Evolutionary conservation across 2,329 filamentous ascomycete genomes (phyloP).

Genomic region (Lasiodiplodia sp.): DNA sequence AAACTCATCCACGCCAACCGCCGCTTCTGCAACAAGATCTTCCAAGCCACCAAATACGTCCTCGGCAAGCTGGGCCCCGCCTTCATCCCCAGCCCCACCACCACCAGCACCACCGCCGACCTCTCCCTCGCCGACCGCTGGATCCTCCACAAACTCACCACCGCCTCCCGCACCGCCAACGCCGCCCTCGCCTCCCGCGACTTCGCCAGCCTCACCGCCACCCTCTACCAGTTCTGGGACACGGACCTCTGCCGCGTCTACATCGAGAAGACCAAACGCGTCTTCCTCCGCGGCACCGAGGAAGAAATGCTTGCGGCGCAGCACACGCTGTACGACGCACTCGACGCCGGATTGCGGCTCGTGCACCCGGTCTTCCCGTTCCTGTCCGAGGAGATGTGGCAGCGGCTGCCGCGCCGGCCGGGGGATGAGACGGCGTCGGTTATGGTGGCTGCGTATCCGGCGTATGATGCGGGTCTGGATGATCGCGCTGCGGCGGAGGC

Average conservation of each 20-base stretch:
- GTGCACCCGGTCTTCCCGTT: constrained; percentile 52
- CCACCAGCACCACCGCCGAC: constrained; percentile 47
- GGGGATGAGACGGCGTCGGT: constrained; percentile 75
- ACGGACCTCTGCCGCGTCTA: constrained; percentile 80
- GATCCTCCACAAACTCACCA: constrained; percentile 81
- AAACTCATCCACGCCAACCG: constrained; percentile 93
- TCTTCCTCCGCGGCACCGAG: constrained; percentile 76
- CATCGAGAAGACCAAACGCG: constrained; percentile 85
- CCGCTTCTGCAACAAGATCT: constrained; percentile 97
- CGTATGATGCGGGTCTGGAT: constrained; percentile 67
- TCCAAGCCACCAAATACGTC: constrained; percentile 95
- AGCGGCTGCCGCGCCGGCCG: constrained; percentile 77
- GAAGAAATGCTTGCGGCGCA: constrained; percentile 75
- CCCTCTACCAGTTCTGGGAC: constrained; percentile 82
- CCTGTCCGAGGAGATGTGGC: constrained; percentile 62
- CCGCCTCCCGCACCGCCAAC: constrained; percentile 74
- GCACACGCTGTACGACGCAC: constrained; percentile 82
- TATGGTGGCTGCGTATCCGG: constrained; percentile 75
- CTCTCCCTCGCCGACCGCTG: constrained; percentile 72
- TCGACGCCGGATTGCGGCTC: constrained; percentile 76
- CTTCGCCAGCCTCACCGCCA: constrained; percentile 74
- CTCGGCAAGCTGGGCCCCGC: constrained; percentile 75
- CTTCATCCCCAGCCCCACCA: constrained; percentile 63
- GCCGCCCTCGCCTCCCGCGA: constrained; percentile 70
- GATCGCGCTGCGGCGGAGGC: constrained; percentile 73